A percentile compares a stretch with the other conserved stretches of the same genome.
Conservation (phyloP, 139 green algal species). For the Coccomyxa sp. region DNA sequence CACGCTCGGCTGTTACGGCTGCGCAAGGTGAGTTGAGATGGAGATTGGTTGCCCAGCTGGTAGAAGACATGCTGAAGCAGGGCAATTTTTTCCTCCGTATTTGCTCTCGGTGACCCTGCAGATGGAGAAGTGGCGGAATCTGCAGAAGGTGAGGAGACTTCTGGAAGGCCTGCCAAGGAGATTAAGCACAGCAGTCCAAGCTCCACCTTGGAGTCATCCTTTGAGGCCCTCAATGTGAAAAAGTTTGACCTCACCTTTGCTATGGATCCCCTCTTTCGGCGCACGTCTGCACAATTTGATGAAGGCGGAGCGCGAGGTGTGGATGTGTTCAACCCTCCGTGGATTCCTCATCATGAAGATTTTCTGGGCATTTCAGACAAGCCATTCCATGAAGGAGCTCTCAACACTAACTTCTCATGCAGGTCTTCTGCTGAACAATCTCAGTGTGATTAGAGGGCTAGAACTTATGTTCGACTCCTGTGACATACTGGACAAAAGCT, state of each 20-base stretch:
- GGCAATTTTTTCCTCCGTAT: no score
- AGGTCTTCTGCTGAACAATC: constrained; percentile 78
- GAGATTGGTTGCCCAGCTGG: no score
- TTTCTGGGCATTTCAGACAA: neutral
- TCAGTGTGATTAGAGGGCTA: constrained; percentile 58
- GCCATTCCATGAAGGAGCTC: neutral
- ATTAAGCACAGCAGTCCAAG: constrained; percentile 2
- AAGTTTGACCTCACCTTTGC: constrained; percentile 68
- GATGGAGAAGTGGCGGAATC: neutral
- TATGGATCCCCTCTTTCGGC: constrained; percentile 80
- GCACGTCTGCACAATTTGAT: constrained; percentile 86
- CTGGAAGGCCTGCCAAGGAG: neutral
- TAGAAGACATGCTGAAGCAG: no score
- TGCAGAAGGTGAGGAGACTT: neutral
- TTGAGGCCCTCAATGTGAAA: constrained; percentile 69
- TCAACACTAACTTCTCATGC: neutral
- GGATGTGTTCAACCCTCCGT: neutral
- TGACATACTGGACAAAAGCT: constrained; percentile 45
- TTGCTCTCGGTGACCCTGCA: neutral
- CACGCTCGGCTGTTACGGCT: constrained; percentile 21
- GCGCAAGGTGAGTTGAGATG: constrained; percentile 8
- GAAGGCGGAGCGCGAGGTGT: constrained; percentile 61
- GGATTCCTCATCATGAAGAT: neutral
- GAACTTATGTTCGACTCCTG: constrained; percentile 76
- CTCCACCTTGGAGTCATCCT: constrained; percentile 53